Evolutionary conservation across 495 filamentous ascomycete species (phyloP), one percentile per base, ranked within the genome.

Genomic region (Daldinia childiae): DNA sequence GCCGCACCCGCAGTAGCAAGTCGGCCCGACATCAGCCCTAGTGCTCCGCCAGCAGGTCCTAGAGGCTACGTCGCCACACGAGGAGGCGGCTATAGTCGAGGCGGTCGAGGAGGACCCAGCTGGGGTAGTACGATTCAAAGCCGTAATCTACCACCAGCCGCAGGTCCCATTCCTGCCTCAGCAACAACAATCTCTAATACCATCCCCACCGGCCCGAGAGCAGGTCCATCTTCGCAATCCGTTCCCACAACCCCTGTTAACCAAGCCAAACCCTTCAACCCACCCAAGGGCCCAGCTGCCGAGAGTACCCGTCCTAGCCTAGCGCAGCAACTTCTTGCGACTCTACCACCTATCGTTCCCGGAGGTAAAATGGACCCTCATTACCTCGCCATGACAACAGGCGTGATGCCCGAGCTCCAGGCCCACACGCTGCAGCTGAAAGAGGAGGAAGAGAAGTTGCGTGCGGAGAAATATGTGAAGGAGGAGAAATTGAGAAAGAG

Each of bases 131-230:
- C 76, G 5, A 71, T 79, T 9, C 63, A 77, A 12, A 80, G 80
- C 7, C 82, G 80, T 43, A 74, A 77, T 58, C 51, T 73, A 8
- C 72, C 76, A 19, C 70, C 77, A 7, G 74, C 78, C 12, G 68
- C 69, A 41, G 79, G 81, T 0, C 78, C 80, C 0, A 76, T 76
- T 0, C 76, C 79, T 0, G 75, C 79, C 2, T 73, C 76, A 0
- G 58, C 71, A 29, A 50, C 71, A 6, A 72, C 77, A 5, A 77
- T 78, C 5, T 73, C 79, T 3, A 76, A 70, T 36, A 74, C 34
- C 29, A 83, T 84, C 57, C 83, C 82, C 3, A 84, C 82, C 5
- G 83, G 83, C 1, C 83, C 83, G 8, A 74, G 83, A 15, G 81
- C 76, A 14, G 61, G 72, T 36, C 29, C 66, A 21, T 51, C 72